A percentile compares a stretch with the other conserved stretches of the same genome.
These are phyloP conservation scores for Yamadazyma siamensis DNA, from an alignment of 1,139 yeast species.

Conservation along the genomic window DNA sequence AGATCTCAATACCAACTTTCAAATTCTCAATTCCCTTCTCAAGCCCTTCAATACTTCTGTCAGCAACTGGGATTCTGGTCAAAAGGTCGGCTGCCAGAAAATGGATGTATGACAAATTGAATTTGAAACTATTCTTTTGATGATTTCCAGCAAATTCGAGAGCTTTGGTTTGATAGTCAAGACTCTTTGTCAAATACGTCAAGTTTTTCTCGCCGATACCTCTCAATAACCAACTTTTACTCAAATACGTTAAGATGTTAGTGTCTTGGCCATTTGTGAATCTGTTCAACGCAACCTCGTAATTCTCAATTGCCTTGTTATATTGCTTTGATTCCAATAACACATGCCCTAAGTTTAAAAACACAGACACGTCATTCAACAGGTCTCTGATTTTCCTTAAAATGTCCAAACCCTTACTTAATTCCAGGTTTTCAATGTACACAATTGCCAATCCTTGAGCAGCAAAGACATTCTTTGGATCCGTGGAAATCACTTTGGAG, in stretches of 20 bases:
- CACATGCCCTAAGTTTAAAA: conserved; percentile 86
- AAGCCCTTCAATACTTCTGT: conserved; percentile 63
- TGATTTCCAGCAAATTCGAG: conserved; percentile 37
- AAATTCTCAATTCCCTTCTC: conserved; percentile 56
- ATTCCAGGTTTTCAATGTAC: conserved; percentile 81
- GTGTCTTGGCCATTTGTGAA: conserved; percentile 64
- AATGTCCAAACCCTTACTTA: conserved; percentile 76
- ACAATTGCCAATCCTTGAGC: conserved; percentile 97
- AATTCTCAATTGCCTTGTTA: conserved; percentile 83
- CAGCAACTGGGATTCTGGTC: conserved; percentile 57
- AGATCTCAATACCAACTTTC: conserved; percentile 56
- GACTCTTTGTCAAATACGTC: conserved; percentile 55
- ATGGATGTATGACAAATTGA: conserved; percentile 81
- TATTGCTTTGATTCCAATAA: conserved; percentile 77
- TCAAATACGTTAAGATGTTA: conserved; percentile 67
- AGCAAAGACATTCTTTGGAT: conserved; percentile 85
- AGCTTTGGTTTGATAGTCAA: conserved; percentile 63
- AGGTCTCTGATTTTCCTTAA: conserved; percentile 90
- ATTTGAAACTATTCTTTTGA: conserved; percentile 42
- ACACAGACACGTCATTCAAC: conserved; percentile 76
- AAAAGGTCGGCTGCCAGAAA: conserved; percentile 85
- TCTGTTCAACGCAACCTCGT: conserved; percentile 72
- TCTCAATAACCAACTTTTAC: conserved; percentile 87
- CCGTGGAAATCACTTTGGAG: conserved; percentile 82
- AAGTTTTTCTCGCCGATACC: conserved; percentile 69